Conservation (phyloP, 1,284 basidiomycete genomes). For the Fomitopsis pinicola region DNA sequence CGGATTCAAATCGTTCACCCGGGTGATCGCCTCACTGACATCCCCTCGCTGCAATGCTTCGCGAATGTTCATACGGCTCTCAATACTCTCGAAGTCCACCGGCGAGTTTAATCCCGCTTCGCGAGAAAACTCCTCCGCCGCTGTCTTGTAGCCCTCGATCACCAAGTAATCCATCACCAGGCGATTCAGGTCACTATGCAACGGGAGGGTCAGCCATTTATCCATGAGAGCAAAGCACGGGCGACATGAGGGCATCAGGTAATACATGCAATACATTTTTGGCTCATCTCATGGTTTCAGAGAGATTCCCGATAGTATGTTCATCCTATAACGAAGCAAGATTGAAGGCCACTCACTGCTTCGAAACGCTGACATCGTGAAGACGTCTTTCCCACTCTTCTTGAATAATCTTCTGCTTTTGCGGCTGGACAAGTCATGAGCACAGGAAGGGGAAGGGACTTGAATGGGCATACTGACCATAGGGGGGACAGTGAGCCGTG, state of each 20-base stretch:
- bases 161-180: slow-evolving; percentile 99
- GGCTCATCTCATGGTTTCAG: slow-evolving; percentile 61
- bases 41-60: slow-evolving; percentile 93
- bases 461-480: slow-evolving; percentile 28
- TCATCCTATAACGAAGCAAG: slow-evolving; percentile 44
- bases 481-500: slow-evolving; percentile 10
- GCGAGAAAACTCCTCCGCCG: slow-evolving; percentile 89
- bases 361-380: slow-evolving; percentile 71
- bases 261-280: slow-evolving; percentile 68
- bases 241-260: slow-evolving; percentile 48
- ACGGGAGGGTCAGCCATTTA: slow-evolving; percentile 29
- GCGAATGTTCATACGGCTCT: slow-evolving; percentile 90
- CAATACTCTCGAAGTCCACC: slow-evolving; percentile 89
- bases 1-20: slow-evolving; percentile 94
- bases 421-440: slow-evolving; percentile 18
- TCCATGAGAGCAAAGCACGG: slow-evolving; percentile 19
- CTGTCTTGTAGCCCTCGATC: slow-evolving; percentile 95
- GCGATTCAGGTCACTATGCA: slow-evolving; percentile 81
- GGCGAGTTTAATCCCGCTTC: slow-evolving; percentile 78
- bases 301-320: slow-evolving; percentile 84
- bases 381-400: slow-evolving; percentile 76
- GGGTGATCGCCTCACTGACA: slow-evolving; percentile 89
- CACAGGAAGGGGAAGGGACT: slow-evolving; percentile 1
- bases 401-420: slow-evolving; percentile 53
- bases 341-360: slow-evolving; percentile 56